These are phyloP conservation scores for Penicillium egyptiacum DNA, from an alignment of 495 filamentous ascomycete genomes.

Conservation along the genomic window DNA sequence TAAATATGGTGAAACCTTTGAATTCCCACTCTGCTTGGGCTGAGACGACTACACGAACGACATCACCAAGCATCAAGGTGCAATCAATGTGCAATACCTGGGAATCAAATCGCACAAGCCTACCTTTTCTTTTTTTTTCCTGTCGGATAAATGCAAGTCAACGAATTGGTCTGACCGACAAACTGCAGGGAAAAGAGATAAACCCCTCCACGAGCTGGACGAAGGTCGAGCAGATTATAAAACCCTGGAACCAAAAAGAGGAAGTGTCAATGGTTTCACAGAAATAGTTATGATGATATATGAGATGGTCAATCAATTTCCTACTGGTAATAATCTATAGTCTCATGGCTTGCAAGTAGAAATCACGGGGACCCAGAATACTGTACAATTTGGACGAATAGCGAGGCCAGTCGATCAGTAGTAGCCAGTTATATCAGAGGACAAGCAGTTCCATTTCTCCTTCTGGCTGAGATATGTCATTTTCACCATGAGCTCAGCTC, in stretches of 20 bases:
- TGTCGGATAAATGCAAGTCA: constrained; percentile 14
- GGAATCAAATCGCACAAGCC: not conserved
- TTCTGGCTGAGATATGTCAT: constrained; percentile 32
- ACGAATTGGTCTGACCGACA: constrained; percentile 23
- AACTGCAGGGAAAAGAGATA: constrained; percentile 8
- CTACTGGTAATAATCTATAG: constrained; percentile 13
- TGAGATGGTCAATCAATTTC: constrained; percentile 6
- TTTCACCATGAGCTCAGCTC: constrained; percentile 30
- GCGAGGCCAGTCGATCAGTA: constrained; percentile 10
- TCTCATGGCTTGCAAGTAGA: constrained; percentile 16
- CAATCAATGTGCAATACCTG: not conserved
- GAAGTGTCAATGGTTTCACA: constrained; percentile 20
- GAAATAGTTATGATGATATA: constrained; percentile 2
- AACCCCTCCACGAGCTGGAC: constrained; percentile 3
- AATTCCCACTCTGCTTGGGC: not conserved
- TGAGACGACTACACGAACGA: not conserved
- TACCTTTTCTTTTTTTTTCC: constrained; percentile 13
- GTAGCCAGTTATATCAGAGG: constrained; percentile 22
- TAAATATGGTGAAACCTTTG: not conserved
- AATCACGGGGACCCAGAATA: constrained; percentile 23
- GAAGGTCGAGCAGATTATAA: constrained; percentile 17
- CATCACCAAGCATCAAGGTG: constrained; percentile 2
- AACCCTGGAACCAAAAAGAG: not conserved
- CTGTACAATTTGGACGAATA: constrained; percentile 21
- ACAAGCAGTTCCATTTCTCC: constrained; percentile 2